Base-by-base conservation (phyloP, 805 yeast species). In the Barnettozyma populi region DNA sequence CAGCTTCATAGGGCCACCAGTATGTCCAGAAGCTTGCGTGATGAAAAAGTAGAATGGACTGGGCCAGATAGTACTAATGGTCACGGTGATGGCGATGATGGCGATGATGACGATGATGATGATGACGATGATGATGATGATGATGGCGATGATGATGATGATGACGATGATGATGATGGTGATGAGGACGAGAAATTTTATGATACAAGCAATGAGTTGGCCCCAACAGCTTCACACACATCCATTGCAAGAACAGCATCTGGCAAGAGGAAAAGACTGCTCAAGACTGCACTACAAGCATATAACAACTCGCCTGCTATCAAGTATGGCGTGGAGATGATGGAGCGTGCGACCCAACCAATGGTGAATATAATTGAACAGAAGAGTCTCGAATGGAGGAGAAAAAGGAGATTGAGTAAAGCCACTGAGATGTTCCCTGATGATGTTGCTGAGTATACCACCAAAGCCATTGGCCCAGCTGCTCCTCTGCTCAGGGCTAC, bases 311-410 rank as follows among this genome's bases (percentile, higher is more conserved):
- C 79, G 36, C 69, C 75, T 10, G 63, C 70, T 10, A 74, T 79
- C 59, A 73, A 74, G 57, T 80, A 78, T 61, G 84, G 82, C 19
- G 85, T 83, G 2, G 84, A 74, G 32, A 72, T 78, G 50, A 77
- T 79, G 35, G 82, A 76, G 58, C 70, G 72, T 51, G 80, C 79
- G 0, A 79, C 83, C 14, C 63, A 70, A 36, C 82, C 82, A 1
- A 72, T 76, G 52, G 82, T 77, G 39, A 72, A 63, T 48, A 74
- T 70, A 46, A 71, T 74, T 51, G 81, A 69, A 61, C 61, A 54
- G 52, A 63, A 55, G 43, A 58, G 57, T 50, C 53, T 50, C 36
- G 57, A 60, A 39, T 59, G 62, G 64, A 57, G 68, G 61, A 46
- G 75, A 67, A 58, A 67, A 70, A 56, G 75, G 70, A 55, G 71